A percentile compares a stretch with the other conserved stretches of the same genome.
phyloP scores from a whole-genome alignment of 495 filamentous ascomycete genomes.

The Penicillium atrosanguineum region DNA sequence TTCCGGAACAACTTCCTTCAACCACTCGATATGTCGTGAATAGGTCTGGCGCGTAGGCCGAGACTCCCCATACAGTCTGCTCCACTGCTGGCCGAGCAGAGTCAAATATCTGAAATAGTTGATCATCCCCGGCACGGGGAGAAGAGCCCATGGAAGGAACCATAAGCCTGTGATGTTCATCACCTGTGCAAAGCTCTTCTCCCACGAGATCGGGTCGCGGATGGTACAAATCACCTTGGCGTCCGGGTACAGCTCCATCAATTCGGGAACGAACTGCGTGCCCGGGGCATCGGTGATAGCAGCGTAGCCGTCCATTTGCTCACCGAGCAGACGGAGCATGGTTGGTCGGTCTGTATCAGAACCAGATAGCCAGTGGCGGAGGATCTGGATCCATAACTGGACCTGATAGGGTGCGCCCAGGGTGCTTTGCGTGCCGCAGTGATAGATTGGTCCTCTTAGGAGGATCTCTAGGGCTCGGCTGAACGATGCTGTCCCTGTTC shows the following conservation, averaged over 20 bases:
- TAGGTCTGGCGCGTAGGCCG: conserved; percentile 10
- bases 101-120: conserved; percentile 19
- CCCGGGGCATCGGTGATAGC: conserved; percentile 36
- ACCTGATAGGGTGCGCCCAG: conserved; percentile 20
- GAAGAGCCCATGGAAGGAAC: conserved; percentile 18
- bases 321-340: conserved; percentile 66
- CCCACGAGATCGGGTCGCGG: conserved; percentile 24
- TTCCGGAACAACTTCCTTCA: conserved; percentile 40
- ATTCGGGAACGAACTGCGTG: conserved; percentile 23
- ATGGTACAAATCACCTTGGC: conserved; percentile 30
- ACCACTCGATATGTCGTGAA: conserved; percentile 26
- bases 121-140: conserved; percentile 27
- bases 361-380: conserved; percentile 13
- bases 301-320: conserved; percentile 50
- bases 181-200: conserved; percentile 18
- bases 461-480: conserved; percentile 44
- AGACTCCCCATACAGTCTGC: conserved; percentile 12
- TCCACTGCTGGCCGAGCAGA: conserved; percentile 20
- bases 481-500: conserved; percentile 51
- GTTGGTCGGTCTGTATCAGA: conserved; percentile 34
- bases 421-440: conserved; percentile 26
- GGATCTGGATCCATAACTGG: conserved; percentile 20
- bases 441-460: conserved; percentile 32
- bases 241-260: conserved; percentile 28
- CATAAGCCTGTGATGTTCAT: conserved; percentile 7